phyloP scores from a whole-genome alignment of 495 filamentous ascomycete genomes.

The Xylaria telfairii region DNA sequence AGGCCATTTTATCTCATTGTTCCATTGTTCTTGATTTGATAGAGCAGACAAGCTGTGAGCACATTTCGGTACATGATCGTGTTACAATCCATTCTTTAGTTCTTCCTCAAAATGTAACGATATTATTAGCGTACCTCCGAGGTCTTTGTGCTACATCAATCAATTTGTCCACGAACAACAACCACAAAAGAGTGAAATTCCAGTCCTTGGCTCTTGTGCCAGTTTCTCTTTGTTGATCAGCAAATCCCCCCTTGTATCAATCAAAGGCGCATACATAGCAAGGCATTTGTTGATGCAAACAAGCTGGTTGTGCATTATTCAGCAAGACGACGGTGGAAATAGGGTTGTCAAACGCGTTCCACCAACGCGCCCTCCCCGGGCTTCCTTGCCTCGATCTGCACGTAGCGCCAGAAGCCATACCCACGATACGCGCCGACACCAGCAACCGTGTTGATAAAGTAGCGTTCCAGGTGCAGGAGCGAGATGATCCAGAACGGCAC shows the following conservation, averaged over 20 bases:
- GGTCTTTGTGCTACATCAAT: neutral
- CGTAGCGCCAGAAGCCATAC: slow-evolving; percentile 37
- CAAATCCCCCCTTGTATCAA: neutral
- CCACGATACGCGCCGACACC: slow-evolving; percentile 32
- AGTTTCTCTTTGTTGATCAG: neutral
- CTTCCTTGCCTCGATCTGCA: slow-evolving; percentile 40
- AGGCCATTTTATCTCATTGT: neutral
- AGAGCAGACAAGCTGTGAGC: neutral
- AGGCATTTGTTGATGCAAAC: neutral
- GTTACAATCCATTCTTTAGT: neutral
- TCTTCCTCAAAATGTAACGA: neutral
- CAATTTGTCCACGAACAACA: neutral
- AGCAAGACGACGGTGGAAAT: neutral
- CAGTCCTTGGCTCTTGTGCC: too few species aligned
- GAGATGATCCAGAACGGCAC: slow-evolving; percentile 20
- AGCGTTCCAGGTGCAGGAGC: slow-evolving; percentile 16
- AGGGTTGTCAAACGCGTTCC: neutral
- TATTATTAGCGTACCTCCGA: neutral
- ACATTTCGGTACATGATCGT: neutral
- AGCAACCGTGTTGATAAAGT: slow-evolving; percentile 42
- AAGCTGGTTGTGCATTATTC: neutral
- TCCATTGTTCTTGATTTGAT: neutral
- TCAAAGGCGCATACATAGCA: neutral
- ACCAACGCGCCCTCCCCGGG: slow-evolving; percentile 27
- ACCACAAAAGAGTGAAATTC: too few species aligned